Evolutionary conservation across 441 rosid genomes (phyloP).

Genomic region (Populus hybrid): DNA sequence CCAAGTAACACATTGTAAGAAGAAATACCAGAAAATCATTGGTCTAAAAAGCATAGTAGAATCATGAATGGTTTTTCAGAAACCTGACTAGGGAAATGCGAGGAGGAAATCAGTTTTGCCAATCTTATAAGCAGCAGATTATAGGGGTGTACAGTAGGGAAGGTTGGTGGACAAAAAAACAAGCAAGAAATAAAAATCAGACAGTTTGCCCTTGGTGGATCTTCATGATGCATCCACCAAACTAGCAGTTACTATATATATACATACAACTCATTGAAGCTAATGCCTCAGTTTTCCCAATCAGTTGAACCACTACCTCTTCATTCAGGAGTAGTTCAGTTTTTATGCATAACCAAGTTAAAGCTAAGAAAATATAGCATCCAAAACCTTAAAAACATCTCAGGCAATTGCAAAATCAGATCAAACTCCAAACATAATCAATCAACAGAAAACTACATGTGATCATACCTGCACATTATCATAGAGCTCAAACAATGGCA

Average conservation of each 20-base stretch:
- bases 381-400: background rate
- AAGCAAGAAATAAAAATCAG: background rate
- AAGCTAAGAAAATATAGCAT: background rate
- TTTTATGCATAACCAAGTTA: background rate
- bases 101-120: background rate
- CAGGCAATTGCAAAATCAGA: background rate
- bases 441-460: background rate
- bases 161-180: background rate
- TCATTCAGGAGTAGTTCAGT: background rate
- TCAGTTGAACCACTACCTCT: background rate
- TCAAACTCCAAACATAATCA: background rate
- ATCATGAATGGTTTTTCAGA: background rate
- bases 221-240: background rate
- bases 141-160: background rate
- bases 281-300: background rate
- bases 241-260: background rate
- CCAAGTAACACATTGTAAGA: slow-evolving; percentile 6
- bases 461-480: slow-evolving; percentile 88
- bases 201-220: background rate
- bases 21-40: background rate
- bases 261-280: background rate
- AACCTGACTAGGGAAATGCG: background rate
- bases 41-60: background rate
- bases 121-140: background rate
- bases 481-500: slow-evolving; percentile 93